Conservation (phyloP, 148 eudicot genomes). For the Spergularia marina region DNA sequence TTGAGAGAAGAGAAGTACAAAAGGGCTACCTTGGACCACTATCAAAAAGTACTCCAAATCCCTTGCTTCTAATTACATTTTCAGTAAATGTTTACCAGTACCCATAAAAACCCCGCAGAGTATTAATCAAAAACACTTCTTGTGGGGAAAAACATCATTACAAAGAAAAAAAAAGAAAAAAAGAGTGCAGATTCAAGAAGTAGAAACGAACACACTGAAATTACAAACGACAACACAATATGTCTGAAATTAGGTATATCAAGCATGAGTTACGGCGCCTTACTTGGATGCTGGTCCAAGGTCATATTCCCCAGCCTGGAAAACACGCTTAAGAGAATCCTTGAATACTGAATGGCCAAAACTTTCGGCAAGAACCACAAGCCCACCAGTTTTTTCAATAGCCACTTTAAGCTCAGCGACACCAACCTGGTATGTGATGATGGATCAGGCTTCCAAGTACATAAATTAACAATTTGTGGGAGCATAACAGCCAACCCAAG, state of each 20-base stretch:
- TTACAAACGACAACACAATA: neutral
- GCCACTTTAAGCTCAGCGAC: slow-evolving; percentile 95
- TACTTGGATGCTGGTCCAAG: slow-evolving; percentile 93
- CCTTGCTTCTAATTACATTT: too few species aligned
- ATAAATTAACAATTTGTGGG: neutral
- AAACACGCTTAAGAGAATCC: slow-evolving; percentile 79
- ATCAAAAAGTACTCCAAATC: too few species aligned
- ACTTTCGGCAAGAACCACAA: slow-evolving; percentile 96
- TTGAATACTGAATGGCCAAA: slow-evolving; percentile 96
- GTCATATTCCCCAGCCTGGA: slow-evolving; percentile 72
- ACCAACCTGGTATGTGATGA: slow-evolving; percentile 62
- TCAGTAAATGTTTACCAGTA: too few species aligned
- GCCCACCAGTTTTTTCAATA: slow-evolving; percentile 90
- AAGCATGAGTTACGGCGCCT: slow-evolving; percentile 28
- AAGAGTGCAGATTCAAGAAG: neutral
- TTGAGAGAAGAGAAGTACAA: too few species aligned
- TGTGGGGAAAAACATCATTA: too few species aligned
- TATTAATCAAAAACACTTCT: too few species aligned
- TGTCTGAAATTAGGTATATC: neutral
- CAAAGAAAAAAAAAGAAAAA: neutral
- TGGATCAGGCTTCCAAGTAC: slow-evolving; percentile 11
- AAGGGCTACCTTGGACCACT: too few species aligned
- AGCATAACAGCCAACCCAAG: neutral
- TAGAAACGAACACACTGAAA: neutral
- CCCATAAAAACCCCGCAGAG: too few species aligned